Base-by-base conservation (phyloP, 1,139 yeast genomes). In the Lodderomyces metapsilosis region DNA sequence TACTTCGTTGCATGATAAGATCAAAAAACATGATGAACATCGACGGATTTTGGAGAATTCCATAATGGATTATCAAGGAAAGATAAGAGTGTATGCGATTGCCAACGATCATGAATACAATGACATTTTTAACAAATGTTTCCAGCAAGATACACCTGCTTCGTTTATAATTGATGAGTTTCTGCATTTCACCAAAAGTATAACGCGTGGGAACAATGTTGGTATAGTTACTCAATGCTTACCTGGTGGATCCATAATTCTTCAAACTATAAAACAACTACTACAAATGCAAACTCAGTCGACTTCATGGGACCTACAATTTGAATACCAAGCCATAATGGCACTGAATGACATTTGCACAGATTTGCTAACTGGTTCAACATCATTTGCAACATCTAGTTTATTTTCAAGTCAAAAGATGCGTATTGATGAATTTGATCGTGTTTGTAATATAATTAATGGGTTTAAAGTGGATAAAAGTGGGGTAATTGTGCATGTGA, bases 41-140 rank as follows among this genome's bases (percentile, higher is more conserved):
- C 47, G 75, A 47, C 61, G 75, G 44, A 64, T 68, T 7, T 58
- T 80, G 31, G 81, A 79, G 52, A 75, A 78, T 49, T 67, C 80
- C 2, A 79, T 80, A 7, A 72, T 77, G 63, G 74, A 77, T 36
- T 56, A 70, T 37, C 62, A 66, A 40, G 71, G 71, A 0, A 66
- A 61, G 37, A 41, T 59, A 11, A 52, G 78, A 34, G 68, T 68
- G 0, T 70, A 67, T 45, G 47, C 61, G 1, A 54, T 57, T 15
- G 23, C 13, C 11, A 39, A 22, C 5, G 43, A 39, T n/a, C 20
- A 17, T 2, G 17, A 42, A 16, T 11, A 43, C 13, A 13, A 17
- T 4, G 8, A 11, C 15, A 21, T 27, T 3, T 59, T 61, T 42
- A 58, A 53, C 43, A 66, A 66, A 45, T 49, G 52, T 0, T 52